Conservation (phyloP, 192 early-diverging fungal species). For the Spinellus fusiger region DNA sequence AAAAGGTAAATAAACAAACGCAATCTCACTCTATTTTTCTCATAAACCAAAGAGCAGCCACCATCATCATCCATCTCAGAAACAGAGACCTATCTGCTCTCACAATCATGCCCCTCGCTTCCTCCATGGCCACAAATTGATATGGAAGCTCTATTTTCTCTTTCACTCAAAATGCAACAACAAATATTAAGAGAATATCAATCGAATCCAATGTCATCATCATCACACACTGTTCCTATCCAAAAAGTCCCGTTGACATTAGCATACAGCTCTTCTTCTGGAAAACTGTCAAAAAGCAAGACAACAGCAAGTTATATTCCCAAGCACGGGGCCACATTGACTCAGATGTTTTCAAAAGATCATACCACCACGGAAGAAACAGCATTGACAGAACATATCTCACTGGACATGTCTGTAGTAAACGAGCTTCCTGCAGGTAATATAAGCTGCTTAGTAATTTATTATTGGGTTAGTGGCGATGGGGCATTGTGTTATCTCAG, state of each 20-base stretch:
- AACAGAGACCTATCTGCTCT: too few relatives aligned
- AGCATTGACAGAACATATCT: neutral
- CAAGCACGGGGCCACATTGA: neutral
- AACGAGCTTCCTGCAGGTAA: slow-evolving; percentile 14
- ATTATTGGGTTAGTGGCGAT: too few relatives aligned
- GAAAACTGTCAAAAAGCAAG: neutral
- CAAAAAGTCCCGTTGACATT: too few relatives aligned
- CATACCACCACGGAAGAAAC: neutral
- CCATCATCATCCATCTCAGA: too few relatives aligned
- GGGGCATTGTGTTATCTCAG: too few relatives aligned
- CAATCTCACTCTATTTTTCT: too few relatives aligned
- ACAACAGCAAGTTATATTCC: neutral
- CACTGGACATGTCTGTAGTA: neutral
- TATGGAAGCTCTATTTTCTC: slow-evolving; percentile 28
- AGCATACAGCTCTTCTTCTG: too few relatives aligned
- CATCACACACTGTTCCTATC: neutral
- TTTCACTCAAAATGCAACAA: slow-evolving; percentile 29
- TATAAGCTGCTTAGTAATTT: neutral
- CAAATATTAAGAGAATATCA: slow-evolving; percentile 22
- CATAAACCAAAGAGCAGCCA: too few relatives aligned
- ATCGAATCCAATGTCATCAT: neutral
- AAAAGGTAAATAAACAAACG: too few relatives aligned
- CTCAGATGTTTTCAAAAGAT: neutral
- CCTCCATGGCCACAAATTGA: slow-evolving; percentile 47
- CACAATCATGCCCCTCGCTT: slow-evolving; percentile 11